Conservation (phyloP, 2,329 filamentous ascomycete genomes). For the Phialocephala sp. region DNA sequence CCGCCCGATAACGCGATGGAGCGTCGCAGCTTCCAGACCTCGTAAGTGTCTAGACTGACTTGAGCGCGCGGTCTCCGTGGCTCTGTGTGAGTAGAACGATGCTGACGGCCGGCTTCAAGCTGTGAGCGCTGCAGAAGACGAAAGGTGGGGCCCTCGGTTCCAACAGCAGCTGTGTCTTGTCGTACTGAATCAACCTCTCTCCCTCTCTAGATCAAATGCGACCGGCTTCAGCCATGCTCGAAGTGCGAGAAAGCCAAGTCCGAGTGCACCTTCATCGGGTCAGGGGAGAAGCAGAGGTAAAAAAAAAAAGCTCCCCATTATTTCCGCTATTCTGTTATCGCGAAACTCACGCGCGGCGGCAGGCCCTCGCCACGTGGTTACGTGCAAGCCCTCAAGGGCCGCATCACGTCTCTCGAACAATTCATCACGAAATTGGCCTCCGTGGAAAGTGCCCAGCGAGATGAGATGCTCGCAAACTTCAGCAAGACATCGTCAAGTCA, state of each 20-base stretch:
- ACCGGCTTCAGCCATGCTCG: slow-evolving; percentile 56
- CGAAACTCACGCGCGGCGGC: not conserved
- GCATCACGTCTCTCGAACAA: slow-evolving; percentile 52
- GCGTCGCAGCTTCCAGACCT: slow-evolving; percentile 10
- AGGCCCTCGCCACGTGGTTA: slow-evolving; percentile 54
- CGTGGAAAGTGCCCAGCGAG: slow-evolving; percentile 47
- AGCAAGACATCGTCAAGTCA: slow-evolving; percentile 32
- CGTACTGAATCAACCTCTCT: not conserved
- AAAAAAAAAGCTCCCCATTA: not conserved
- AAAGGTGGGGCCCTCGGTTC: slow-evolving; percentile 44
- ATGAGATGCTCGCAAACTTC: slow-evolving; percentile 50
- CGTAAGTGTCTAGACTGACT: not conserved
- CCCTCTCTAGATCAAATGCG: slow-evolving; percentile 53
- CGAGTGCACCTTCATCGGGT: slow-evolving; percentile 49
- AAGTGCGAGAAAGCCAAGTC: slow-evolving; percentile 52
- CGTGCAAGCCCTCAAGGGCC: slow-evolving; percentile 54
- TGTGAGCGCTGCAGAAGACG: slow-evolving; percentile 52
- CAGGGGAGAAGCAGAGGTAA: slow-evolving; percentile 51
- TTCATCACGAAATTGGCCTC: slow-evolving; percentile 52
- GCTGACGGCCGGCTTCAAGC: slow-evolving; percentile 36
- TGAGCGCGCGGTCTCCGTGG: not conserved
- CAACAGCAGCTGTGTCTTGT: slow-evolving; percentile 9
- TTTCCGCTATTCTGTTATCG: not conserved
- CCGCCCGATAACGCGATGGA: slow-evolving; percentile 11
- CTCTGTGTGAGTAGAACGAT: not conserved